Evolutionary conservation across 108 stramenopile species (phyloP).

Genomic region (Cyclotella cryptica): DNA sequence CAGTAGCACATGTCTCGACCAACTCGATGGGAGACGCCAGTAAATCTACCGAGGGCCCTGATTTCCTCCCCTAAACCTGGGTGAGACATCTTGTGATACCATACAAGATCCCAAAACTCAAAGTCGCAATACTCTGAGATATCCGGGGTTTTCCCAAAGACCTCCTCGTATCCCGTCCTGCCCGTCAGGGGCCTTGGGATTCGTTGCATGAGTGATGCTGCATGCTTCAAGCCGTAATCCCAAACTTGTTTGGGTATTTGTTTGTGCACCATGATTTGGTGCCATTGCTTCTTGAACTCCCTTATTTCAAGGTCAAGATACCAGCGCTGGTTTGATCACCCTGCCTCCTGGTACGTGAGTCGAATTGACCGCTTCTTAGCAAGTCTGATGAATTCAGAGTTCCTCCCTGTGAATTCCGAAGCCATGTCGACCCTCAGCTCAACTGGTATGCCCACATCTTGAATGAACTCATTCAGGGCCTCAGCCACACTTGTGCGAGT

Average conservation of each 20-base stretch:
- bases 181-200: not conserved
- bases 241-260: slow-evolving; percentile 29
- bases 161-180: slow-evolving; percentile 15
- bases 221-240: slow-evolving; percentile 30
- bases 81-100: not conserved
- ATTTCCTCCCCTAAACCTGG: not conserved
- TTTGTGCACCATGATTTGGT: not conserved
- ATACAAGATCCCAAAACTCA: slow-evolving; percentile 7
- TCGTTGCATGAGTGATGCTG: slow-evolving; percentile 21
- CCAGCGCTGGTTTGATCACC: not conserved
- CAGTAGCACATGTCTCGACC: slow-evolving; percentile 50
- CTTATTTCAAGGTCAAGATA: not conserved
- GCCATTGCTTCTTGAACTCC: not conserved
- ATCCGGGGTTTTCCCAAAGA: slow-evolving; percentile 45
- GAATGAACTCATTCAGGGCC: not conserved
- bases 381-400: not conserved
- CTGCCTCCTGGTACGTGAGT: not conserved
- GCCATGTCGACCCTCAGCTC: slow-evolving; percentile 21
- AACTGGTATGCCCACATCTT: slow-evolving; percentile 37
- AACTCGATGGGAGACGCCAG: slow-evolving; percentile 21
- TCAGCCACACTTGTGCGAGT: not conserved
- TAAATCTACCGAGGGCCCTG: slow-evolving; percentile 4
- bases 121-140: slow-evolving; percentile 7
- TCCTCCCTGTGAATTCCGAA: slow-evolving; percentile 15
- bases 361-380: not conserved